Base-by-base conservation (phyloP, 2,329 filamentous ascomycete genomes). In the Exophiala alcalophila region DNA sequence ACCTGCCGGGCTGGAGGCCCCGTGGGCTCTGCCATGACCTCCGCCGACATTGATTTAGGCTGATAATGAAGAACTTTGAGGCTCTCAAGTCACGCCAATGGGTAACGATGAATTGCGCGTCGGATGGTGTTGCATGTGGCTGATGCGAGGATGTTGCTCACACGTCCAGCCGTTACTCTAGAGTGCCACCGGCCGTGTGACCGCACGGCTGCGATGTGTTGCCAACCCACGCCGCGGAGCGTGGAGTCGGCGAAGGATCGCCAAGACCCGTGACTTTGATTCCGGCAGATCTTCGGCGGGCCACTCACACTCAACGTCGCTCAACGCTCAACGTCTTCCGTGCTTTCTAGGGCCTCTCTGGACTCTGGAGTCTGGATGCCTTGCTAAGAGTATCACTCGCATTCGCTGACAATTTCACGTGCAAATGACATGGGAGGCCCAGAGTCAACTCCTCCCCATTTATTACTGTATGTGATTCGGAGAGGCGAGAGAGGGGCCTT, bases 1-100 rank as follows among this genome's bases (percentile, higher is more conserved):
- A 82, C 66, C 36, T 73, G 66, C 56, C 73, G 71, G n/a, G 78
- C 72, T 59, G 67, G 70, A 39, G 67, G 61, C 49, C 70, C 69
- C 18, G 56, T 51, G 20, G 65, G 59, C 27, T 46, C 53, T 31
- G 56, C 50, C 52, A 63, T 65, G 20, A 44, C 40, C 28, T 56
- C 53, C 23, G 47, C 45, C 21, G 50, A 44, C 52, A 55, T 55
- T 12, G 33, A 39, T 42, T 41, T 48, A 46, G 49, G 32, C 44
- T 46, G 44, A 45, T 36, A 44, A 29, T 19, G 21, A 37, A 18
- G 12, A 32, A 18, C n/a, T n/a, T 33, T 23, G 14, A 24, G 12
- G 11, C n/a, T 32, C 14, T 47, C 45, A 52, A 47, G 49, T 49
- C 26, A 49, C 34, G 32, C 45, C 49, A n/a, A 25, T 43, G 23